Percentiles rank a stretch among this genome's conserved stretches.
These are phyloP conservation scores for Euptelea pleiosperma DNA, from an alignment of 164 flowering plant genomes.

Conservation along the genomic window DNA sequence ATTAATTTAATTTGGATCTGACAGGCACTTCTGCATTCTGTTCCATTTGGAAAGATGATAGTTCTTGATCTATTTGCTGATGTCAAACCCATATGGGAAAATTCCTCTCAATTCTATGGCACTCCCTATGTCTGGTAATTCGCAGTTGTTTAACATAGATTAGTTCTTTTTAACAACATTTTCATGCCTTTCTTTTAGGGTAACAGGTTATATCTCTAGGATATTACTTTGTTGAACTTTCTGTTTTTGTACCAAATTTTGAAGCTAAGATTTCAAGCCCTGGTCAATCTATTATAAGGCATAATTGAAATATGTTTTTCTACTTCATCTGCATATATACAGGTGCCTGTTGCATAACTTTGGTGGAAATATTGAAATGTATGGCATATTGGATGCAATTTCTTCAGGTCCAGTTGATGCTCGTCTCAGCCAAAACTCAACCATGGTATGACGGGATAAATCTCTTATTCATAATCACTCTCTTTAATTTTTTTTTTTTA, in stretches of 20 bases:
- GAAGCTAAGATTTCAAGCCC: neutral
- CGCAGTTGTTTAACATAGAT: neutral
- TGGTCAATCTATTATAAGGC: neutral
- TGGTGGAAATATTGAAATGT: slow-evolving; percentile 98
- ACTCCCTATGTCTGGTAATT: slow-evolving; percentile 87
- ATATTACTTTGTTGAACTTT: neutral
- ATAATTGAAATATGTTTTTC: neutral
- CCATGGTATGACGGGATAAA: slow-evolving; percentile 57
- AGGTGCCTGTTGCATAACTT: slow-evolving; percentile 98
- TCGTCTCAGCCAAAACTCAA: slow-evolving; percentile 78
- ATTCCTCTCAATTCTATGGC: slow-evolving; percentile 85
- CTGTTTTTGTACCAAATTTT: neutral
- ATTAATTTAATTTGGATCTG: slow-evolving; percentile 13
- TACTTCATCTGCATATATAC: slow-evolving; percentile 14
- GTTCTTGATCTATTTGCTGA: slow-evolving; percentile 99
- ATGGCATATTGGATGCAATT: slow-evolving; percentile 78
- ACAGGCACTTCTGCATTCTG: slow-evolving; percentile 97
- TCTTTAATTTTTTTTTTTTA: neutral
- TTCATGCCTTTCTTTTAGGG: neutral
- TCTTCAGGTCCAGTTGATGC: slow-evolving; percentile 94
- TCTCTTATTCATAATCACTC: neutral
- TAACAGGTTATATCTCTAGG: neutral
- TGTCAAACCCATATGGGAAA: slow-evolving; percentile 84
- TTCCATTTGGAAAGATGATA: slow-evolving; percentile 95
- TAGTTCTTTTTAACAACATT: neutral